phyloP scores from a whole-genome alignment of 768 basidiomycete genomes.

The Hydnum rufescens region DNA sequence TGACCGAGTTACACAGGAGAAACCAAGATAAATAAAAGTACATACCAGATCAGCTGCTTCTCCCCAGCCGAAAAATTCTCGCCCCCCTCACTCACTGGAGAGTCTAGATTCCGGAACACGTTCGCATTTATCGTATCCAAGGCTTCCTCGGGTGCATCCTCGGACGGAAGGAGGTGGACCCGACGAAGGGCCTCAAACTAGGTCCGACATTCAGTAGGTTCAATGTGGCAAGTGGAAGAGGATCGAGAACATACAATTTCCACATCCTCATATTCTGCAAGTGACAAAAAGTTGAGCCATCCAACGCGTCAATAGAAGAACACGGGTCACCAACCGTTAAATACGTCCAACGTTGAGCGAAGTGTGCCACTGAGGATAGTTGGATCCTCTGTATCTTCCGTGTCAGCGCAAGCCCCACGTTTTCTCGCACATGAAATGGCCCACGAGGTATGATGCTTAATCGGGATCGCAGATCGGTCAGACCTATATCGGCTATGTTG shows the following conservation, averaged over 20 bases:
- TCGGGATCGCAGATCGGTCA: slow-evolving; percentile 60
- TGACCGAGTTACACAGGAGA: not conserved
- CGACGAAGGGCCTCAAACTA: slow-evolving; percentile 71
- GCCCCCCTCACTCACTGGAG: slow-evolving; percentile 58
- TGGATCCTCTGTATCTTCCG: slow-evolving; percentile 50
- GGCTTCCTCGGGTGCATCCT: slow-evolving; percentile 4
- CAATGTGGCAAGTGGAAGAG: not conserved
- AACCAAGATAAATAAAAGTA: not conserved
- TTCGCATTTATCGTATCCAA: slow-evolving; percentile 41
- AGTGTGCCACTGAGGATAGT: slow-evolving; percentile 70
- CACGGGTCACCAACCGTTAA: too few species aligned
- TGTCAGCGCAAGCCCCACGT: not conserved
- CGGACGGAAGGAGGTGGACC: slow-evolving; percentile 53
- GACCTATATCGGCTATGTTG: slow-evolving; percentile 59
- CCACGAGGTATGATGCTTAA: slow-evolving; percentile 59
- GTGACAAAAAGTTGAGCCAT: too few species aligned
- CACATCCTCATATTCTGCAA: slow-evolving; percentile 64
- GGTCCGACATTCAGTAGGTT: not conserved
- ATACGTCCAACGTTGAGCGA: slow-evolving; percentile 66
- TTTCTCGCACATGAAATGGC: slow-evolving; percentile 14
- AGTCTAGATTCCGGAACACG: slow-evolving; percentile 58
- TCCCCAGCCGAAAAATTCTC: slow-evolving; percentile 83
- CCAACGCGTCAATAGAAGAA: too few species aligned
- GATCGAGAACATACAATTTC: slow-evolving; percentile 39
- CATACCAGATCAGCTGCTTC: slow-evolving; percentile 51